Conservation (phyloP, 2,329 filamentous ascomycete genomes). For the Kalmusia sp. region DNA sequence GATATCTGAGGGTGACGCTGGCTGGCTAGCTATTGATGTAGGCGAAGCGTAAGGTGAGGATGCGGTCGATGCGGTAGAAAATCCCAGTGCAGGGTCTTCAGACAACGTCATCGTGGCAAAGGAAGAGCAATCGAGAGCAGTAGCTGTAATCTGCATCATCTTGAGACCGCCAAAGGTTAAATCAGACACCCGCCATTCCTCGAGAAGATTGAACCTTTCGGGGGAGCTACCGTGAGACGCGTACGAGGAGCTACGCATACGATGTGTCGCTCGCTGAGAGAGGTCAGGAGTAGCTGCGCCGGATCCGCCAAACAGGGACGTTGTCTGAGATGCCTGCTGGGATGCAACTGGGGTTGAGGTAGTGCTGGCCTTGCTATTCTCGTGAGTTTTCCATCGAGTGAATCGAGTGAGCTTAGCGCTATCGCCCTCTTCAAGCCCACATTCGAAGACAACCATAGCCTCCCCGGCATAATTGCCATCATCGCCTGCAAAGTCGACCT, state of each 20-base stretch:
- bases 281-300: conserved; percentile 34
- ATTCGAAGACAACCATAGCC: conserved; percentile 74
- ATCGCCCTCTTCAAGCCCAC: conserved; percentile 69
- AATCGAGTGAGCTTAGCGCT: conserved; percentile 63
- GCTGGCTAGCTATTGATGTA: conserved; percentile 56
- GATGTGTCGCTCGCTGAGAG: conserved; percentile 19
- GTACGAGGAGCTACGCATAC: conserved; percentile 38
- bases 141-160: conserved; percentile 70
- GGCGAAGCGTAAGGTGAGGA: conserved; percentile 64
- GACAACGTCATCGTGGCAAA: conserved; percentile 73
- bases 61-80: conserved; percentile 60
- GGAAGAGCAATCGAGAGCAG: conserved; percentile 75
- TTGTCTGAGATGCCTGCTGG: conserved; percentile 22
- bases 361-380: conserved; percentile 30
- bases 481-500: conserved; percentile 88
- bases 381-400: conserved; percentile 59
- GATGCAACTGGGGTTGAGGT: conserved; percentile 24
- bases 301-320: conserved; percentile 61
- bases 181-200: conserved; percentile 72
- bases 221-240: conserved; percentile 47
- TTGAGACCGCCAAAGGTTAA: conserved; percentile 68
- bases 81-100: conserved; percentile 78
- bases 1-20: conserved; percentile 64
- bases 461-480: conserved; percentile 81
- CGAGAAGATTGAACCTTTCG: conserved; percentile 48